These are phyloP conservation scores for Boletus speciosus DNA, from an alignment of 768 basidiomycete species.

Conservation along the genomic window DNA sequence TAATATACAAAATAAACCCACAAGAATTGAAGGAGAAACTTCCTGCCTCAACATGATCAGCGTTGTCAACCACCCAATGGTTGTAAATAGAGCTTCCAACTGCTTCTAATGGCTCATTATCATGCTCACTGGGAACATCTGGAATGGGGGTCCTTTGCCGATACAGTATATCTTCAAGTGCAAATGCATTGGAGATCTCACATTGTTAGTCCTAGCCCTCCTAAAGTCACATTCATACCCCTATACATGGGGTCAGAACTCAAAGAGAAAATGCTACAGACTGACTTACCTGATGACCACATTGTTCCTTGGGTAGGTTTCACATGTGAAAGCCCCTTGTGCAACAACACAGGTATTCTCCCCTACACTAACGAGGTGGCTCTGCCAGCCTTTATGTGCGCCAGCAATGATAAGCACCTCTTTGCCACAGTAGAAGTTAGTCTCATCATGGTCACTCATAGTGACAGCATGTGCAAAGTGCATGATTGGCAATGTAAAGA, in stretches of 20 bases:
- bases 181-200: background rate
- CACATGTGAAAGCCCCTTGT: too few relatives aligned
- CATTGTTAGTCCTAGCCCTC: background rate
- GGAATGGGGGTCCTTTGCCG: background rate
- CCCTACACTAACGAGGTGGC: too few relatives aligned
- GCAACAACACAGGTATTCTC: too few relatives aligned
- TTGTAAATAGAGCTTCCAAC: background rate
- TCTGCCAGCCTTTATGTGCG: too few relatives aligned
- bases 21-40: background rate
- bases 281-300: too few relatives aligned
- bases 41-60: background rate
- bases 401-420: too few relatives aligned
- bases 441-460: too few relatives aligned
- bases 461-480: background rate
- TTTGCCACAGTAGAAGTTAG: too few relatives aligned
- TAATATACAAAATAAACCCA: background rate
- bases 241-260: too few relatives aligned
- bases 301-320: too few relatives aligned
- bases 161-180: background rate
- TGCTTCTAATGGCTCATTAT: background rate
- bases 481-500: background rate
- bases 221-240: background rate
- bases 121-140: background rate
- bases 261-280: too few relatives aligned
- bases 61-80: background rate